Base-by-base conservation (phyloP, 805 yeast species). In the Yarrowia keelungensis region DNA sequence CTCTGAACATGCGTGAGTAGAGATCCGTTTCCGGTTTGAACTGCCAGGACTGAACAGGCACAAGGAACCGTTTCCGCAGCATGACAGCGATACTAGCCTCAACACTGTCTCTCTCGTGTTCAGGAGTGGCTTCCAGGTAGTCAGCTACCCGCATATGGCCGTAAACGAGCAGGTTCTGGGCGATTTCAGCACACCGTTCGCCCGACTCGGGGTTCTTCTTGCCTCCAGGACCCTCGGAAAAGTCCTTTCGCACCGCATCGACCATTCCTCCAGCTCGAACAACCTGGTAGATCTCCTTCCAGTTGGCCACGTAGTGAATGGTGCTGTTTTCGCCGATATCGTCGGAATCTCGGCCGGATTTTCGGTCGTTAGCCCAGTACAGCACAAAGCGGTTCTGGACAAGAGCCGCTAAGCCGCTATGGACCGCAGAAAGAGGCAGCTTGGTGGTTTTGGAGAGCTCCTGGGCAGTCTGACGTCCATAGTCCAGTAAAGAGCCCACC, bases 241-340 rank as follows among this genome's bases (percentile, higher is more conserved):
- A 67, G 43, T 45, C 65, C 7, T 74, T 72, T 16, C 69, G 68
- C 8, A 72, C 71, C 81, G 70, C 81, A 81, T 62, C 83, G 77
- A 92, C 81, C 70, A 92, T 86, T 67, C 89, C 90, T 51, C 97
- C 98, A 8, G 92, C 81, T 77, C 92, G 91, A 16, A 92, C 77
- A 67, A 92, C 80, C 68, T 84, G 77, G 71, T 86, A 81, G 19
- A 87, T 78, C 7, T 96, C 97, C 43, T 81, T 82, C 70, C 88
- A 89, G 74, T 88, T 84, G 70, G 87, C 84, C 39, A 81, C 81
- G 76, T 92, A 92, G 73, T 79, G 84, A 0, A 62, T 38, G 22
- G 39, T 8, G 16, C 54, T 26, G 12, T 15, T 2, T 1, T 38
- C 47, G 38, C 47, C 38, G 11, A 62, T 39, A 38, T 62, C 56